Percentiles rank a stretch among this genome's conserved stretches.
Evolutionary conservation across 805 yeast genomes (phyloP).

Genomic region (Hanseniaspora nectarophila): DNA sequence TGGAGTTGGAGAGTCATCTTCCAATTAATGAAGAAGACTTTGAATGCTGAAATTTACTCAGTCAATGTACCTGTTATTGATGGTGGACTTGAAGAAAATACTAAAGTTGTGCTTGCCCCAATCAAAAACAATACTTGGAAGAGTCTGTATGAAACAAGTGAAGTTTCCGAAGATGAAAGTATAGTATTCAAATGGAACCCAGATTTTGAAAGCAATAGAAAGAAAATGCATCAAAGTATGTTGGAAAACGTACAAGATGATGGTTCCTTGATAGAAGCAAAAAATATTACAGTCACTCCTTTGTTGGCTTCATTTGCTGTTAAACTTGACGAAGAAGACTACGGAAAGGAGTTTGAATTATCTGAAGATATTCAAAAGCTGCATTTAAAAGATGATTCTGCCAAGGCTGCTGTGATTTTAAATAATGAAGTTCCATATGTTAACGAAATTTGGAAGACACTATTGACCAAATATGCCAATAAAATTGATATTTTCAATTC

Average conservation of each 20-base stretch:
- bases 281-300: constrained; percentile 57
- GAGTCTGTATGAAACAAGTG: constrained; percentile 38
- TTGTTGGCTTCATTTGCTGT: constrained; percentile 57
- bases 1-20: constrained; percentile 51
- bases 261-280: constrained; percentile 55
- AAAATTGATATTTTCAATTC: constrained; percentile 27
- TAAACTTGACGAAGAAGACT: not conserved
- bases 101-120: constrained; percentile 64
- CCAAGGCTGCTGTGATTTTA: constrained; percentile 15
- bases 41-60: constrained; percentile 55
- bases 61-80: constrained; percentile 68
- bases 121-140: constrained; percentile 73
- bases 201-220: constrained; percentile 41
- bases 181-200: constrained; percentile 73
- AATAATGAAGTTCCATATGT: constrained; percentile 13
- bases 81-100: constrained; percentile 36
- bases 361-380: not conserved
- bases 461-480: not conserved
- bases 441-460: constrained; percentile 9
- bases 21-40: constrained; percentile 39
- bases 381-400: no score
- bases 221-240: constrained; percentile 23
- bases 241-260: constrained; percentile 41
- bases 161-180: constrained; percentile 31
- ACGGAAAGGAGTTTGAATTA: constrained; percentile 20